Evolutionary conservation across 345 rosid genomes (phyloP).

Genomic region (Alliaria petiolata): DNA sequence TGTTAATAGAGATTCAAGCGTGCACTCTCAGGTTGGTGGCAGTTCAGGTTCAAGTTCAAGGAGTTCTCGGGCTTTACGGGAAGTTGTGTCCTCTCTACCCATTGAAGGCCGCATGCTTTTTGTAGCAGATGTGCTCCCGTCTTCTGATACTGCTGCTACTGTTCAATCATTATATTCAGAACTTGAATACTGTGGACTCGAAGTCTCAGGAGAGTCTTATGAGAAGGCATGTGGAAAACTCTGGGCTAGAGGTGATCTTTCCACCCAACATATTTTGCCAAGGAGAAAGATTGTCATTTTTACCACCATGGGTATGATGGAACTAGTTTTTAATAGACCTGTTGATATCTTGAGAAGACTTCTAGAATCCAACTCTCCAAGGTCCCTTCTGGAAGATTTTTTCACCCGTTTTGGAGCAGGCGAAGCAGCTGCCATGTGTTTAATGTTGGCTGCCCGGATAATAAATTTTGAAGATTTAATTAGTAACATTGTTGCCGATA

Average conservation of each 20-base stretch:
- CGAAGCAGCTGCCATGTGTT: slow-evolving; percentile 99
- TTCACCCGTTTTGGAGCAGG: slow-evolving; percentile 93
- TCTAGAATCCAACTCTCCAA: slow-evolving; percentile 78
- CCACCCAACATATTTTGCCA: slow-evolving; percentile 87
- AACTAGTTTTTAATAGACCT: slow-evolving; percentile 91
- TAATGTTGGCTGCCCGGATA: slow-evolving; percentile 88
- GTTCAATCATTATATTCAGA: slow-evolving; percentile 81
- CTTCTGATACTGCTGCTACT: slow-evolving; percentile 73
- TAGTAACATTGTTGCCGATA: slow-evolving; percentile 73
- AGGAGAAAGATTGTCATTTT: slow-evolving; percentile 80
- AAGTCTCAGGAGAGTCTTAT: slow-evolving; percentile 61
- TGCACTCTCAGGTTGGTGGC: slow-evolving; percentile 62
- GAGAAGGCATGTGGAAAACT: slow-evolving; percentile 83
- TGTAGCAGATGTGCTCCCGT: slow-evolving; percentile 86
- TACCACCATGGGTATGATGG: slow-evolving; percentile 98
- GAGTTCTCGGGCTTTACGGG: slow-evolving; percentile 79
- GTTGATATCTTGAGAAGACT: slow-evolving; percentile 89
- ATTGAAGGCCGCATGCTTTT: slow-evolving; percentile 98
- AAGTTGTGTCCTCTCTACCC: slow-evolving; percentile 80
- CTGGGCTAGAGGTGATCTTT: slow-evolving; percentile 96
- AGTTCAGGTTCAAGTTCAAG: slow-evolving; percentile 62
- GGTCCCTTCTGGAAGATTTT: slow-evolving; percentile 84
- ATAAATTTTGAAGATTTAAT: slow-evolving; percentile 73
- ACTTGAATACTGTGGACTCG: slow-evolving; percentile 75
- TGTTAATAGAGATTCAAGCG: slow-evolving; percentile 75